Evolutionary conservation across 257 asterid genomes (phyloP).

Genomic region (Ilex asprella): DNA sequence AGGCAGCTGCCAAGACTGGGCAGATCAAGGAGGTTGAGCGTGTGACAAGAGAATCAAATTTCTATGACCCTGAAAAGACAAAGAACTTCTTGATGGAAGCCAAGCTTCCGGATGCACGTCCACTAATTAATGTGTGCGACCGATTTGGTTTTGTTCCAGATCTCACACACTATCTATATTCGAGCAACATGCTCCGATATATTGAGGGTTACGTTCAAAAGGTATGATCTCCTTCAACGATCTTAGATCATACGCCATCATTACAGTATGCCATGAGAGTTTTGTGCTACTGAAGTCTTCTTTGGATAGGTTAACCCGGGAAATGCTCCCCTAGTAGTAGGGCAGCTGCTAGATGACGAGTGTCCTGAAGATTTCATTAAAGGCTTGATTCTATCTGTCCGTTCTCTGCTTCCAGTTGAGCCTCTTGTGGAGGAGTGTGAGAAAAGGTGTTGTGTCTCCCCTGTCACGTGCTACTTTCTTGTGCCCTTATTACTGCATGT

Average conservation of each 20-base stretch:
- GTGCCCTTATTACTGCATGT: constrained; percentile 8
- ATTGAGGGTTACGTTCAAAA: constrained; percentile 99
- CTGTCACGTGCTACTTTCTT: neutral
- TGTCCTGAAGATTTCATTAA: constrained; percentile 98
- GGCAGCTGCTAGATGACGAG: constrained; percentile 96
- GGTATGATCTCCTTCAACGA: constrained; percentile 32
- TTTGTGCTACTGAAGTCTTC: constrained; percentile 15
- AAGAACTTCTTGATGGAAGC: constrained; percentile 98
- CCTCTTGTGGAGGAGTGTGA: constrained; percentile 99
- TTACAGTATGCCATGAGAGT: neutral
- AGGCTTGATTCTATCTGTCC: constrained; percentile 93
- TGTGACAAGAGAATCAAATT: constrained; percentile 94
- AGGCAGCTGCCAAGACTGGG: constrained; percentile 99
- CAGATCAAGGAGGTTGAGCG: constrained; percentile 99
- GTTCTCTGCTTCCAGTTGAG: constrained; percentile 97
- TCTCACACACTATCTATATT: constrained; percentile 90
- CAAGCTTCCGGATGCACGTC: constrained; percentile 98
- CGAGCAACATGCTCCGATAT: constrained; percentile 94
- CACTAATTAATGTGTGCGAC: constrained; percentile 93
- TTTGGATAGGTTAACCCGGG: constrained; percentile 90
- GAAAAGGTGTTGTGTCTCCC: constrained; percentile 55
- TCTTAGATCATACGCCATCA: neutral
- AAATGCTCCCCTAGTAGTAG: constrained; percentile 98
- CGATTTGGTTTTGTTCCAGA: constrained; percentile 99
- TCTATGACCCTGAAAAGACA: constrained; percentile 93